Evolutionary conservation across 768 basidiomycete genomes (phyloP), one percentile per base, ranked within the genome.

Genomic region (Gautieria morchelliformis): DNA sequence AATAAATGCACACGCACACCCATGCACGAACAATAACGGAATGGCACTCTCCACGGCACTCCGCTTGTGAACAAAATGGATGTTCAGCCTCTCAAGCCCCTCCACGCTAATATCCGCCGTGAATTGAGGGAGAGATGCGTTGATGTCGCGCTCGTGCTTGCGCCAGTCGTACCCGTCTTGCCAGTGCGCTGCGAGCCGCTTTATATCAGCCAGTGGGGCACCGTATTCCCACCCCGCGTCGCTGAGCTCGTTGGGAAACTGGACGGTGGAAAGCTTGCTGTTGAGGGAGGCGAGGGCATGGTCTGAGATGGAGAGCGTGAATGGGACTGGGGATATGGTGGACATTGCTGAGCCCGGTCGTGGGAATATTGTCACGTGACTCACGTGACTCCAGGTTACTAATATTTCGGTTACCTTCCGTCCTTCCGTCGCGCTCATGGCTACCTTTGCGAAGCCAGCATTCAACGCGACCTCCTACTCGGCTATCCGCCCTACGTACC

Each of bases 381-480:
- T n/a, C n/a, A n/a, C n/a, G n/a, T n/a, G n/a, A n/a, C n/a, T n/a
- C n/a, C n/a, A n/a, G n/a, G n/a, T n/a, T n/a, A n/a, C n/a, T n/a
- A n/a, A n/a, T n/a, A n/a, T n/a, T n/a, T n/a, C n/a, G n/a, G n/a
- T n/a, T n/a, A n/a, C n/a, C n/a, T n/a, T n/a, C n/a, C n/a, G n/a
- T n/a, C n/a, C n/a, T n/a, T n/a, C n/a, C n/a, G n/a, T n/a, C n/a
- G n/a, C n/a, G n/a, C n/a, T n/a, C n/a, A n/a, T n/a, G n/a, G n/a
- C n/a, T n/a, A n/a, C n/a, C n/a, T n/a, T n/a, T n/a, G n/a, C n/a
- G n/a, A n/a, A n/a, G n/a, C n/a, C n/a, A n/a, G n/a, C n/a, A 11
- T 93, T 89, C 71, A 81, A 89, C 65, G 78, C 85, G 0, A 69
- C 78, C 6, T 67, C 72, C 5, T 92, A 93, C 63, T 82, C 87